A percentile compares a stretch with the other conserved stretches of the same genome.
phyloP scores from a whole-genome alignment of 2,329 filamentous ascomycete species.

The Apiospora aurea region DNA sequence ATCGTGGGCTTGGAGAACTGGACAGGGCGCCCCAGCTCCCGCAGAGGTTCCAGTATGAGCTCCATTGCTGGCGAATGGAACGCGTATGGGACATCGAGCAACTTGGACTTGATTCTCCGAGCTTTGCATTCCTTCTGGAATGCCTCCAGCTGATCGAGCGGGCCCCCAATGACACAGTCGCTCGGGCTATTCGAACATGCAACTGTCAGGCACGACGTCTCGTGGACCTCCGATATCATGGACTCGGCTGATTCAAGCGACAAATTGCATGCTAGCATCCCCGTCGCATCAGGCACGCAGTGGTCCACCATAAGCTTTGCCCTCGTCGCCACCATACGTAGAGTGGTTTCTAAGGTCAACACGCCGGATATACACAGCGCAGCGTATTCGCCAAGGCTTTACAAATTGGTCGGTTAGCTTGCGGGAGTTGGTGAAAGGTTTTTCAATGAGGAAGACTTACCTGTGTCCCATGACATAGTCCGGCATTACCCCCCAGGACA shows the following conservation, averaged over 20 bases:
- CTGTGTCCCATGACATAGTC: conserved; percentile 29
- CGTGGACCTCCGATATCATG: conserved; percentile 17
- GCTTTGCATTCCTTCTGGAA: conserved; percentile 24
- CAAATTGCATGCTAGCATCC: conserved; percentile 29
- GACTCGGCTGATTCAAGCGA: conserved; percentile 13
- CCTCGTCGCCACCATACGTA: conserved; percentile 27
- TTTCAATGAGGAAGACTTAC: conserved; percentile 25
- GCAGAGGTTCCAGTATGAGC: conserved; percentile 27
- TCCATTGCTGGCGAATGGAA: conserved; percentile 31
- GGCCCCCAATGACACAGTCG: conserved; percentile 31
- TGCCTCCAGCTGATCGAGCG: conserved; percentile 23
- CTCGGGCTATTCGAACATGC: conserved; percentile 29
- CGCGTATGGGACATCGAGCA: conserved; percentile 28
- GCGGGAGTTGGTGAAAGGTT: too few species aligned
- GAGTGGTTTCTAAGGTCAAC: conserved; percentile 24
- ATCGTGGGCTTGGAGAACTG: conserved; percentile 27
- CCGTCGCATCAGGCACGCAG: conserved; percentile 25
- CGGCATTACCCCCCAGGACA: conserved; percentile 29
- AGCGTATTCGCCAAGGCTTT: conserved; percentile 30
- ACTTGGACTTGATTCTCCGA: conserved; percentile 25
- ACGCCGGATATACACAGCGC: conserved; percentile 28
- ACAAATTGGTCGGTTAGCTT: too few species aligned
- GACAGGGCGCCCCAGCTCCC: conserved; percentile 13
- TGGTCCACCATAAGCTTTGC: conserved; percentile 29
- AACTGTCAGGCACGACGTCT: conserved; percentile 23